A percentile compares a stretch with the other conserved stretches of the same genome.
Conservation (phyloP, 441 rosid species). For the Breynia disticha region DNA sequence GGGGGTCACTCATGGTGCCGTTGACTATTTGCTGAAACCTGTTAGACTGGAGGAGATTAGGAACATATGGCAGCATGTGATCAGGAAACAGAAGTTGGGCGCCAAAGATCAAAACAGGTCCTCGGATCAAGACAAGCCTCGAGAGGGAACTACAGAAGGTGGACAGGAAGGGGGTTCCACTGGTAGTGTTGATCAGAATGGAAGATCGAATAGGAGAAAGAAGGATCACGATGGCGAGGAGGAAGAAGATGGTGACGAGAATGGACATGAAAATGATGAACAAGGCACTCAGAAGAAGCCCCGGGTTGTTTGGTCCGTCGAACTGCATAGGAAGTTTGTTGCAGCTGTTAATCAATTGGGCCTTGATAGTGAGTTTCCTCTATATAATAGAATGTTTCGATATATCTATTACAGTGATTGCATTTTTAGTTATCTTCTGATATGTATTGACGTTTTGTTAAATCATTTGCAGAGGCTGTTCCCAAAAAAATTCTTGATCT, state of each 20-base stretch:
- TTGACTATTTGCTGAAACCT: conserved; percentile 80
- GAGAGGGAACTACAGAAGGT: conserved; percentile 25
- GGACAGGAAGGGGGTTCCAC: conserved; percentile 21
- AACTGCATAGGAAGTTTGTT: conserved; percentile 78
- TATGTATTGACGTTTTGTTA: background rate
- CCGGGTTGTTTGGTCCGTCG: conserved; percentile 87
- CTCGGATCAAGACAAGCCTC: conserved; percentile 27
- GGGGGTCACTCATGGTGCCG: conserved; percentile 87
- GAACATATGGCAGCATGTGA: conserved; percentile 95
- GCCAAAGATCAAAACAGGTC: conserved; percentile 31
- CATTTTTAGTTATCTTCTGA: background rate
- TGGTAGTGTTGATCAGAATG: conserved; percentile 27
- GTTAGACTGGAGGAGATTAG: conserved; percentile 75
- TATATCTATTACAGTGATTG: background rate
- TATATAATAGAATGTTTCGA: background rate
- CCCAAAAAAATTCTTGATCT: conserved; percentile 91
- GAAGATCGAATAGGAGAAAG: conserved; percentile 43
- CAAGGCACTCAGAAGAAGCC: conserved; percentile 68
- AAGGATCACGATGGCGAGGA: conserved; percentile 64
- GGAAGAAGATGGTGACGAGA: conserved; percentile 56
- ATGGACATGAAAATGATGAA: conserved; percentile 56
- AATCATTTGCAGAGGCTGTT: conserved; percentile 63
- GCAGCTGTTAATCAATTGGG: conserved; percentile 81
- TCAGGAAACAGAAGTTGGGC: conserved; percentile 50
- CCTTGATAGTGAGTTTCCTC: conserved; percentile 60